Evolutionary conservation across 1,284 basidiomycete species (phyloP).

Genomic region (Moniliophthora roreri): DNA sequence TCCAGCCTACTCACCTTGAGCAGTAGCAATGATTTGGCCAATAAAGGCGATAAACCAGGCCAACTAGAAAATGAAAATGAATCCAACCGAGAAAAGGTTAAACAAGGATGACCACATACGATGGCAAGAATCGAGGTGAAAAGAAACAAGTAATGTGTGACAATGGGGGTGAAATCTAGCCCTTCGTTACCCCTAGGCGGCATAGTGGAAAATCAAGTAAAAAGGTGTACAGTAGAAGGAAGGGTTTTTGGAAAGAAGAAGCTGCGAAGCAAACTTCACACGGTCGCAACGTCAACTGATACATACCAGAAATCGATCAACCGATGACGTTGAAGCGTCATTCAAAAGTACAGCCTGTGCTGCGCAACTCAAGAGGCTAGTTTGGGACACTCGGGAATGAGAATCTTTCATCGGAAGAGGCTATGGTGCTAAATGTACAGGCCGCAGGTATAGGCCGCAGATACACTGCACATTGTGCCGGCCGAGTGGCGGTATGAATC

Average conservation of each 20-base stretch:
- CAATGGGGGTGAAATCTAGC: slow-evolving; percentile 80
- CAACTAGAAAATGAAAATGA: slow-evolving; percentile 41
- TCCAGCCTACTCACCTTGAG: slow-evolving; percentile 48
- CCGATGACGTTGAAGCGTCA: too few species aligned
- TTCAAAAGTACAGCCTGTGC: not conserved
- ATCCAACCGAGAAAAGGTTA: slow-evolving; percentile 4
- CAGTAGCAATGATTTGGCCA: slow-evolving; percentile 69
- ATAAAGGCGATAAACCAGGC: slow-evolving; percentile 96
- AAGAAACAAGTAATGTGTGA: slow-evolving; percentile 88
- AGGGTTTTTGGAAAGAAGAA: not conserved
- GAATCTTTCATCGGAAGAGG: too few species aligned
- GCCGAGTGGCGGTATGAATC: too few species aligned
- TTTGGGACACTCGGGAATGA: too few species aligned
- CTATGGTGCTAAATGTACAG: too few species aligned
- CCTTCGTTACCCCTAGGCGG: slow-evolving; percentile 56
- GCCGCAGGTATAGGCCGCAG: too few species aligned
- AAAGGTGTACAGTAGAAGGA: slow-evolving; percentile 9
- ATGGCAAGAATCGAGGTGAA: slow-evolving; percentile 82
- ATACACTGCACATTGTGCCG: too few species aligned
- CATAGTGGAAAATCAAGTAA: slow-evolving; percentile 31
- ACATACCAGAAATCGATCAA: too few species aligned
- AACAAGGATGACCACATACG: slow-evolving; percentile 43
- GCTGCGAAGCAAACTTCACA: not conserved
- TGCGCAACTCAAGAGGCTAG: too few species aligned
- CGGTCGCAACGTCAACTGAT: not conserved